Evolutionary conservation across 2,329 filamentous ascomycete genomes (phyloP).

Genomic region (Colletotrichum eleusines): DNA sequence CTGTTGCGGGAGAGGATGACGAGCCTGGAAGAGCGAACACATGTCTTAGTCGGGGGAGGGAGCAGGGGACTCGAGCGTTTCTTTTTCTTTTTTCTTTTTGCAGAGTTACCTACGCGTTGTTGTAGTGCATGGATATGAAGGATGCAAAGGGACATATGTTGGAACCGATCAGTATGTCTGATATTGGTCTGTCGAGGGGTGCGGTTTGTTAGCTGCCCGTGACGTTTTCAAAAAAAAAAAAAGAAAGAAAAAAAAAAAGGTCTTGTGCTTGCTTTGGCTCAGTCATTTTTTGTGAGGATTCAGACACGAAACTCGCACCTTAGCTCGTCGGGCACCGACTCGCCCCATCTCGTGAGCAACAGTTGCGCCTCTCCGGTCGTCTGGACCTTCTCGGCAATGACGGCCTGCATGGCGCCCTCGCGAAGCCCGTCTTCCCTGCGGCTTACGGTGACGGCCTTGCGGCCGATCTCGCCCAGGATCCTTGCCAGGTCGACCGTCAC

Average conservation of each 20-base stretch:
- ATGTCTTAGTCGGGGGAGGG: no score
- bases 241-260: no score
- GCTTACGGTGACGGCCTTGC: constrained; percentile 29
- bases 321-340: constrained; percentile 34
- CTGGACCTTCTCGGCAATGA: constrained; percentile 32
- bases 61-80: background rate
- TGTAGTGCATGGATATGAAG: constrained; percentile 33
- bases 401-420: constrained; percentile 8
- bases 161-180: constrained; percentile 32
- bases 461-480: constrained; percentile 32
- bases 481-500: constrained; percentile 25
- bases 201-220: background rate
- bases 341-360: constrained; percentile 35
- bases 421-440: constrained; percentile 23
- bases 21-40: background rate
- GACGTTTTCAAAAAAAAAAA: no score
- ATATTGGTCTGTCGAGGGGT: constrained; percentile 4
- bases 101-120: constrained; percentile 19
- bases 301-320: background rate
- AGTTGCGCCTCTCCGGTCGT: constrained; percentile 34
- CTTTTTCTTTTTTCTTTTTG: background rate
- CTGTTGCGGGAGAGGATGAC: constrained; percentile 31
- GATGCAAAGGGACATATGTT: constrained; percentile 32
- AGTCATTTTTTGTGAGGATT: background rate
- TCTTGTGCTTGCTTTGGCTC: background rate